Evolutionary conservation across 2,329 filamentous ascomycete species (phyloP).

Genomic region (Trichophyton schoenleinii): DNA sequence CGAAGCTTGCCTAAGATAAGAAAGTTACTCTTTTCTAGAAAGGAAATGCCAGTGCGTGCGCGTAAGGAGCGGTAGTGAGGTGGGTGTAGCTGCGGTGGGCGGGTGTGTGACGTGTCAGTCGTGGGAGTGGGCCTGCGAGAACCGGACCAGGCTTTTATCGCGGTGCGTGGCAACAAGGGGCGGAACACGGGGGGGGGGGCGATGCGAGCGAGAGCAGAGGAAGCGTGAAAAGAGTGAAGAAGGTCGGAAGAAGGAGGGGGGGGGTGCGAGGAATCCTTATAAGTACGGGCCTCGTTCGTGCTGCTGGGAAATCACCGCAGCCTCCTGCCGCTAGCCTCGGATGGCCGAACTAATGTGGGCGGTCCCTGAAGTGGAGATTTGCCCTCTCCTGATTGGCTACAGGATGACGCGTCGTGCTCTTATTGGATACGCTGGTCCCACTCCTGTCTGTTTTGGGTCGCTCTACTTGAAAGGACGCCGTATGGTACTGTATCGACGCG

Average conservation of each 20-base stretch:
- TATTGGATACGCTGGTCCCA: constrained; percentile 19
- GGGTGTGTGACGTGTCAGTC: constrained; percentile 6
- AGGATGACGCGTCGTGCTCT: constrained; percentile 15
- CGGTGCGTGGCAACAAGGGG: constrained; percentile 8
- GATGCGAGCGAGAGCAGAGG: constrained; percentile 7
- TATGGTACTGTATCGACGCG: not conserved
- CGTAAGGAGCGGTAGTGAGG: not conserved
- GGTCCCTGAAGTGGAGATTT: constrained; percentile 24
- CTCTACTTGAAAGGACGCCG: not conserved
- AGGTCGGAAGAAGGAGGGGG: constrained; percentile 20
- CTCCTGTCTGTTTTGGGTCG: constrained; percentile 7
- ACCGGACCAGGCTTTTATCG: not conserved
- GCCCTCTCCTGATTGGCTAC: constrained; percentile 21
- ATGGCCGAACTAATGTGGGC: constrained; percentile 24
- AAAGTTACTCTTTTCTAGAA: not conserved
- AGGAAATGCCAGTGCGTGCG: not conserved
- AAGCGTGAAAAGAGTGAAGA: constrained; percentile 23
- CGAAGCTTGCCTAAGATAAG: not conserved
- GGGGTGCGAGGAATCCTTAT: constrained; percentile 30
- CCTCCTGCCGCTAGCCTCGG: constrained; percentile 27
- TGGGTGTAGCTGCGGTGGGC: constrained; percentile 7
- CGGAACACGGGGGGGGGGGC: constrained; percentile 11
- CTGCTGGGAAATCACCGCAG: constrained; percentile 20
- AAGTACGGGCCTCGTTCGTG: constrained; percentile 27
- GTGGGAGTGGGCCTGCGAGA: not conserved